phyloP scores from a whole-genome alignment of 352 stramenopile genomes.

The Pythium pyrilobum region DNA sequence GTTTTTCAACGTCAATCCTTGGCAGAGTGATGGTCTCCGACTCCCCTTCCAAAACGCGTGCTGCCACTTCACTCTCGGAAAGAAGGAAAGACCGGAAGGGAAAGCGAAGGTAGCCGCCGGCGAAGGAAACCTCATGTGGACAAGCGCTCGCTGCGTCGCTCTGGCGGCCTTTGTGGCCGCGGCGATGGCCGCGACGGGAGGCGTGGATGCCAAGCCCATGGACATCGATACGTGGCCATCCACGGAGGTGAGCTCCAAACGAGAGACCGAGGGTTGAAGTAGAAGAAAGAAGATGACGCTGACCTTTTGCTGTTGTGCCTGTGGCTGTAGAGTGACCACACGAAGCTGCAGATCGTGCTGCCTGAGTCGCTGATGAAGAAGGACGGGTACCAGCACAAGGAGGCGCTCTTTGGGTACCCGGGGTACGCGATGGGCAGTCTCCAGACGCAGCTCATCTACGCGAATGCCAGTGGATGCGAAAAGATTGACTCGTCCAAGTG shows the following conservation, averaged over 20 bases:
- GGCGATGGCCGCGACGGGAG: constrained; percentile 15
- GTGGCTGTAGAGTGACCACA: constrained; percentile 67
- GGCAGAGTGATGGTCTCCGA: constrained; percentile 14
- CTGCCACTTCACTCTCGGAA: constrained; percentile 4
- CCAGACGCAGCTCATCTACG: constrained; percentile 89
- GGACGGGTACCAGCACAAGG: constrained; percentile 94
- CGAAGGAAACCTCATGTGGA: constrained; percentile 14
- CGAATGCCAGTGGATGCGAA: constrained; percentile 66
- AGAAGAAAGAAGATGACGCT: not conserved
- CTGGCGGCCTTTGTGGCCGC: constrained; percentile 20
- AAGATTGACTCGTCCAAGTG: constrained; percentile 80
- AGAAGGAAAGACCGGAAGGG: not conserved
- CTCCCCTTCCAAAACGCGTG: no score
- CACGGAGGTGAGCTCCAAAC: constrained; percentile 43
- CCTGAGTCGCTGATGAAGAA: constrained; percentile 87
- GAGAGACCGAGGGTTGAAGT: constrained; percentile 14
- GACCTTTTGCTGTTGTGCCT: not conserved
- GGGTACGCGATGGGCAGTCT: constrained; percentile 88
- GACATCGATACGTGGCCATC: constrained; percentile 83
- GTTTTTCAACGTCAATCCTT: constrained; percentile 10
- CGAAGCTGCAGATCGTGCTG: constrained; percentile 86
- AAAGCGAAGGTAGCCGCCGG: not conserved
- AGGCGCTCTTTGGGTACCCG: constrained; percentile 95
- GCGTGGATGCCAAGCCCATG: constrained; percentile 35
- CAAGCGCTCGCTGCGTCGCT: constrained; percentile 6